These are phyloP conservation scores for Cryphonectria parasitica DNA, from an alignment of 2,329 filamentous ascomycete species.

Conservation along the genomic window DNA sequence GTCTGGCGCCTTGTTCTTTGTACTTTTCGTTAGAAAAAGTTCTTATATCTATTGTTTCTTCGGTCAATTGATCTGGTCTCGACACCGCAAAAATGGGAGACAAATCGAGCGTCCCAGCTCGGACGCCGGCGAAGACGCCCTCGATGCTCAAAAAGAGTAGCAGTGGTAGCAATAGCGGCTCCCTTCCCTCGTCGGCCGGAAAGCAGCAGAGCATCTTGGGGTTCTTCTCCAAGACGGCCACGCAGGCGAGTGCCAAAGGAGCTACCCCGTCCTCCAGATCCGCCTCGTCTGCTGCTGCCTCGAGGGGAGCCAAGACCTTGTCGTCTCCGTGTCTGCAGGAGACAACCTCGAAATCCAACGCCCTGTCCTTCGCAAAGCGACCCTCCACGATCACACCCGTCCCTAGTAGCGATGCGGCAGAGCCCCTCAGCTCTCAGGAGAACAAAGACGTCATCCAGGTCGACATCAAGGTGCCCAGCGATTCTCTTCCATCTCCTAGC, in stretches of 20 bases:
- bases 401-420: conserved; percentile 77
- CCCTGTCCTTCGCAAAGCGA: conserved; percentile 44
- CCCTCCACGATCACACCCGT: conserved; percentile 67
- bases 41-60: neutral
- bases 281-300: conserved; percentile 35
- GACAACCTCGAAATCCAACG: conserved; percentile 49
- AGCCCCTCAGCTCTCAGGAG: conserved; percentile 70
- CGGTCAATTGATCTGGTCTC: conserved; percentile 14
- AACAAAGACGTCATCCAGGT: conserved; percentile 54
- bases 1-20: conserved; percentile 8
- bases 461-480: conserved; percentile 54
- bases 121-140: conserved; percentile 43
- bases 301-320: conserved; percentile 34
- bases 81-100: conserved; percentile 23
- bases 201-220: conserved; percentile 76
- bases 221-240: conserved; percentile 72
- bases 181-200: conserved; percentile 45
- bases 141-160: conserved; percentile 45
- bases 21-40: neutral
- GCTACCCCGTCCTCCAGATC: conserved; percentile 34
- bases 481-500: conserved; percentile 49
- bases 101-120: conserved; percentile 32
- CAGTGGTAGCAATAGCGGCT: conserved; percentile 35
- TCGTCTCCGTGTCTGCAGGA: conserved; percentile 49
- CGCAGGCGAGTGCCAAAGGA: conserved; percentile 43